Evolutionary conservation across 495 filamentous ascomycete species (phyloP), one percentile per base, ranked within the genome.

Genomic region (Chlorociboria aeruginascens): DNA sequence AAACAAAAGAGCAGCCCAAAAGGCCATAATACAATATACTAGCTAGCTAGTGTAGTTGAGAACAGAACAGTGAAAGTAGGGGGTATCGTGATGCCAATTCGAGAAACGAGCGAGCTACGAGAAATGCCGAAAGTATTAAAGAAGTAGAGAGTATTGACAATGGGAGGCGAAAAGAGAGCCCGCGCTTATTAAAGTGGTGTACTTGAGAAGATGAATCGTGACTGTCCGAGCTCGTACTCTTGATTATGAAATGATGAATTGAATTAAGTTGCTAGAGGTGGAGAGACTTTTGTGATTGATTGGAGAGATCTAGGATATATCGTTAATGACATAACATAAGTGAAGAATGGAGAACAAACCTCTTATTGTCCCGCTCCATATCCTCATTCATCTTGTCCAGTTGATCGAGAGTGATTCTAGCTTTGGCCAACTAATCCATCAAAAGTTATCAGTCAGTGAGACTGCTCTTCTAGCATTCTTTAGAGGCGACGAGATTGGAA

Each of bases 331-430:
- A 35, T 16, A 36, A 20, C 17, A 6, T 38, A 3, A 48, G 16
- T 33, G 31, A 33, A 10, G n/a, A 44, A 32, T 16, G 34, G 10
- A 16, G 6, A 16, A 17, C 41, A 32, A 52, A 61, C 58, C 58
- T 61, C 32, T 66, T 43, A 40, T 76, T 74, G 48, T 66, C 63
- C 16, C 64, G 61, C 42, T 62, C 63, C 60, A 73, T 61, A 39
- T 76, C 69, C 39, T 70, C 60, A 52, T 71, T 68, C 32, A 74
- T 61, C 30, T 66, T 64, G 39, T 63, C 55, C 7, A 76, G 53
- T 53, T 72, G 69, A 45, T 66, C 61, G 45, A 68, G 51, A 35
- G 63, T 65, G 35, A 66, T 43, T 39, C 64, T 67, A 55, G 62
- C 67, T 58, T 69, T 73, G 58, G 64, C 67, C 55, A 77, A 59